Evolutionary conservation across 176 grass and related monocot genomes (phyloP).

Genomic region (Urochloa ruziziensis): DNA sequence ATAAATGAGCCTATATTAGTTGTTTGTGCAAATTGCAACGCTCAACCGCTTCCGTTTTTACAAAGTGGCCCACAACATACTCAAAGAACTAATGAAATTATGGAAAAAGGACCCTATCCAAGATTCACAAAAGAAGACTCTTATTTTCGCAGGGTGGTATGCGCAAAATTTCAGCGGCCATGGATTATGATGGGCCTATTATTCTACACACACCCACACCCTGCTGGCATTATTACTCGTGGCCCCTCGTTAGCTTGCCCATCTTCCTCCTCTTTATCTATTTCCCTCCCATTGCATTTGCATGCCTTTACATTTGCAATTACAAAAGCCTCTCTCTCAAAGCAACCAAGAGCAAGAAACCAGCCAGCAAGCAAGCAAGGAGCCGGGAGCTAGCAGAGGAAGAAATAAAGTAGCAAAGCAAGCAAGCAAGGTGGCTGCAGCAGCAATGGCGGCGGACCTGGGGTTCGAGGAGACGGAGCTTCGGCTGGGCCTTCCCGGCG

Average conservation of each 20-base stretch:
- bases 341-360: background rate
- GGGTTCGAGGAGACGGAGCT: conserved; percentile 86
- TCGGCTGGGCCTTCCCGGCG: conserved; percentile 85
- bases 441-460: conserved; percentile 51
- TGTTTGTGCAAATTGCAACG: background rate
- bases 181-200: conserved; percentile 45
- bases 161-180: background rate
- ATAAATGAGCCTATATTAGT: background rate
- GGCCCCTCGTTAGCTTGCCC: background rate
- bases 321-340: background rate
- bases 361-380: background rate
- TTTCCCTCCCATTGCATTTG: conserved; percentile 16
- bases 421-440: background rate
- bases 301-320: conserved; percentile 16
- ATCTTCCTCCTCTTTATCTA: conserved; percentile 18
- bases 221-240: conserved; percentile 43
- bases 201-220: conserved; percentile 44
- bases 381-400: background rate
- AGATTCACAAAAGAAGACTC: background rate
- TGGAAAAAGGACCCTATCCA: background rate
- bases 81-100: too few species aligned
- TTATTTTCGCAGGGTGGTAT: background rate
- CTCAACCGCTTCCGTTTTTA: background rate
- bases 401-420: background rate
- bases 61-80: background rate